A percentile compares a stretch with the other conserved stretches of the same genome.
These are phyloP conservation scores for Penicilliopsis zonata DNA, from an alignment of 495 filamentous ascomycete genomes.

Conservation along the genomic window DNA sequence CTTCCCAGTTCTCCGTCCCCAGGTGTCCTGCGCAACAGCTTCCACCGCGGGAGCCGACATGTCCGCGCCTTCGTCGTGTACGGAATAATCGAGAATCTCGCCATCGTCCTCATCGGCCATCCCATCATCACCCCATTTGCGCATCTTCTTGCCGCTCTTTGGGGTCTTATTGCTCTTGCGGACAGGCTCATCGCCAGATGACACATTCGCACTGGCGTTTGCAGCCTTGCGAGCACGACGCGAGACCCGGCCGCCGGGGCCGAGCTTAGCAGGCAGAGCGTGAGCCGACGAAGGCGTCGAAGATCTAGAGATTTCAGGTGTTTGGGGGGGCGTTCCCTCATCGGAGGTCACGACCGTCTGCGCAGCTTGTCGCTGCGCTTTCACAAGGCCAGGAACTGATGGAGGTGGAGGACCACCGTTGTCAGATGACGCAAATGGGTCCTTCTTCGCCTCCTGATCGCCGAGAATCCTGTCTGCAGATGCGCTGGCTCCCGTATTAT, in stretches of 20 bases:
- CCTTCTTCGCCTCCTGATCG: constrained; percentile 26
- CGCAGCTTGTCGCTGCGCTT: constrained; percentile 40
- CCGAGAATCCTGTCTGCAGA: constrained; percentile 18
- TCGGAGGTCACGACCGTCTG: constrained; percentile 31
- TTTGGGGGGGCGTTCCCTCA: constrained; percentile 48
- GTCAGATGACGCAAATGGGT: constrained; percentile 31
- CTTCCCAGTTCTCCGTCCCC: constrained; percentile 74
- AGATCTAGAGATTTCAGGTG: constrained; percentile 72
- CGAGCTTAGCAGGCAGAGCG: constrained; percentile 57
- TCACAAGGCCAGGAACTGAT: constrained; percentile 41
- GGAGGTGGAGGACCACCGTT: constrained; percentile 42
- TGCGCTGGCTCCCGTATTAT: constrained; percentile 26
- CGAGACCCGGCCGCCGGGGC: constrained; percentile 63
- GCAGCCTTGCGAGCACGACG: constrained; percentile 72
- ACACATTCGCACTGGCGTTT: constrained; percentile 50
- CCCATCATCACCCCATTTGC: constrained; percentile 86
- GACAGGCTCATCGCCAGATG: constrained; percentile 70
- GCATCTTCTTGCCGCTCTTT: constrained; percentile 65
- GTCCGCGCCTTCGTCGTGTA: constrained; percentile 38
- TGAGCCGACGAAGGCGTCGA: constrained; percentile 54
- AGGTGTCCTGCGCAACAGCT: constrained; percentile 61
- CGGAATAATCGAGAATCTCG: constrained; percentile 77
- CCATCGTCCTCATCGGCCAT: constrained; percentile 78
- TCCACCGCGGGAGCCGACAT: constrained; percentile 47
- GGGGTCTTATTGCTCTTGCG: constrained; percentile 43